These are phyloP conservation scores for Psilocybe mexicana DNA, from an alignment of 1,284 basidiomycete species.

Conservation along the genomic window DNA sequence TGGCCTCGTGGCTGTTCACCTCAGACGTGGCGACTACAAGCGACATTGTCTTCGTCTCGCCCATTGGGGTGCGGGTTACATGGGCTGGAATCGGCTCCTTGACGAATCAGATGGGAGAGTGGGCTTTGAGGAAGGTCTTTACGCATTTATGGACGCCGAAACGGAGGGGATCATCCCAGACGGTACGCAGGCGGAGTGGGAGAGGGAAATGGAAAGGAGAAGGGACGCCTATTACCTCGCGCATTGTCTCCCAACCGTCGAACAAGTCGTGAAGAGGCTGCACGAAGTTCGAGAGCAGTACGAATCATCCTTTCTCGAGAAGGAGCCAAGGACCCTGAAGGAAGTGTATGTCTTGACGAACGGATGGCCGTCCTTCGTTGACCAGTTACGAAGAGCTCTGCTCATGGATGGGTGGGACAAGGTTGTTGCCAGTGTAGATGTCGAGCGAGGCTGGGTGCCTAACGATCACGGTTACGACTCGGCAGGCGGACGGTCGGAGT, in stretches of 20 bases:
- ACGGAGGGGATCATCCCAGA: background rate
- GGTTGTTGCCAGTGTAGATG: constrained; percentile 33
- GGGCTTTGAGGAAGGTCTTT: constrained; percentile 23
- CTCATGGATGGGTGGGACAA: constrained; percentile 49
- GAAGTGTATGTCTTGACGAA: constrained; percentile 47
- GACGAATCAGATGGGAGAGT: constrained; percentile 53
- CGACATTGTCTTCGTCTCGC: constrained; percentile 61
- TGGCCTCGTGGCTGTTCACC: constrained; percentile 63
- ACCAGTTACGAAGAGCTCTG: constrained; percentile 45
- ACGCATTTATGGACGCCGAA: constrained; percentile 10
- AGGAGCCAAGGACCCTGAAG: background rate
- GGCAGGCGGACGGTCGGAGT: no score
- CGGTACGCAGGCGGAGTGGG: background rate
- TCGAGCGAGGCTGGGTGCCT: constrained; percentile 34
- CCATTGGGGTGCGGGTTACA: constrained; percentile 48
- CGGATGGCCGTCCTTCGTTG: constrained; percentile 53
- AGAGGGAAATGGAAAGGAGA: constrained; percentile 17
- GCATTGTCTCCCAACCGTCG: constrained; percentile 59
- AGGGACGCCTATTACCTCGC: constrained; percentile 42
- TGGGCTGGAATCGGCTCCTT: constrained; percentile 56
- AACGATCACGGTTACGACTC: no score
- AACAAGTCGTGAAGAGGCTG: constrained; percentile 51
- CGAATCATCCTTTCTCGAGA: background rate
- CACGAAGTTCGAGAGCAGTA: constrained; percentile 38
- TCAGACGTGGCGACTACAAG: constrained; percentile 67